Base-by-base conservation (phyloP, 257 asterid genomes). In the Capsicum rhomboideum region DNA sequence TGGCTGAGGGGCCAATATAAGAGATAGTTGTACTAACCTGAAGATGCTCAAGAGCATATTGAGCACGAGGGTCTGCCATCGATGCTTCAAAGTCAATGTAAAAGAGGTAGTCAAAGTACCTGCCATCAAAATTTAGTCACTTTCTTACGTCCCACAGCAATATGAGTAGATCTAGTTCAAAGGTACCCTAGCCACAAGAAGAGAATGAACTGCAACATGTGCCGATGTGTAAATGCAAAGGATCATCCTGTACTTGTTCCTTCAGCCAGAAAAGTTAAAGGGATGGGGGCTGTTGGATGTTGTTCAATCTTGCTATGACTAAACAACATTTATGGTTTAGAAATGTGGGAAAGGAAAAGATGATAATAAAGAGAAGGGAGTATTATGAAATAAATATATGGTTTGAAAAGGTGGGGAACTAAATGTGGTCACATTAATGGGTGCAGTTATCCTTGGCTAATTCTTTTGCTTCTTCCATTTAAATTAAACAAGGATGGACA, bases 31-130 rank as follows among this genome's bases (percentile, higher is more conserved):
- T 75, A 75, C 89, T 80, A 44, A 92, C 97, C 92, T 93, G 94
- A 78, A 93, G 91, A 88, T 93, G 94, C 12, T 88, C 94, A 16
- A 95, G 85, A 54, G 97, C 96, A 80, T 84, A 68, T 85, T 95
- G 98, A 82, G 98, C 96, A 28, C 98, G 94, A 40, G 96, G 89
- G 75, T 97, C 98, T 1, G 94, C 98, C 99, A 97, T 93, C 0
- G 99, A 97, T 44, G 99, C 98, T 90, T 95, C 98, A 79, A 95
- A 93, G 80, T 97, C 99, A 10, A 97, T 92, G 94, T 91, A 97
- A 66, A 97, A 97, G 64, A 97, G 93, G 91, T 93, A 97, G 82
- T 97, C 98, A 34, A 97, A 97, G 91, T 93, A 95, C 89, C 99
- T 96, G 97, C 92, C 87, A 23, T 68, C 77, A 82, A 69, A 79